Evolutionary conservation across 441 rosid genomes (phyloP), one percentile per base, ranked within the genome.

Genomic region (Daphne laureola): DNA sequence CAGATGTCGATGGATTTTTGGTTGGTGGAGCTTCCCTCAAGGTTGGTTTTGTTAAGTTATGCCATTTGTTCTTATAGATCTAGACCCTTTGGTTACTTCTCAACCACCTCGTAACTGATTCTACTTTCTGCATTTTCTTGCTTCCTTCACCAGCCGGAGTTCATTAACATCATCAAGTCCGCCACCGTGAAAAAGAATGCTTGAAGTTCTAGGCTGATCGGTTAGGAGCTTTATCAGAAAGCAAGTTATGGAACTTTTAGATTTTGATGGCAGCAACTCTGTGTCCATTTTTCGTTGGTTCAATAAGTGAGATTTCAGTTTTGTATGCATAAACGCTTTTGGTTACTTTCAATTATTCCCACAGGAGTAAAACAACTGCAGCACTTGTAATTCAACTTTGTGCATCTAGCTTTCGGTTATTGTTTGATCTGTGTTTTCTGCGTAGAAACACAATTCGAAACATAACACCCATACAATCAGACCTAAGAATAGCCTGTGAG

Each of bases 11-110:
- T 57, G 93, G 89, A 48, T 82, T 85, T 71, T 73, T 85, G 76
- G 93, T 85, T 43, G 89, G 87, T 5, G 93, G 89, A 60, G 93
- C 93, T 62, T 82, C 93, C 46, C 64, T 85, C 43, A 82, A 85
- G 93, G 89, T 82, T 57, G 31, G 31, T 51, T 7, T 13, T 47
- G 11, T 44, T 38, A 27, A 21, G 41, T 23, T 49, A n/a, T 8
- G 16, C 0, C 41, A 35, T 55, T 18, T 4, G 1, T 11, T 38
- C 12, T 48, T 36, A n/a, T n/a, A 7, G 38, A 5, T 31, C 38
- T 31, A 7, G 38, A 5, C 38, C 8, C 35, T 51, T 49, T 46
- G 43, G 4, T 46, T 49, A 17, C 15, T 51, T 42, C 14, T 35
- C 15, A n/a, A 46, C 23, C 59, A 41, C 31, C 13, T 14, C 21